Percentiles rank a stretch among this genome's conserved stretches.
These are phyloP conservation scores for Lecanicillium sp. DNA, from an alignment of 2,329 filamentous ascomycete species.

Conservation along the genomic window DNA sequence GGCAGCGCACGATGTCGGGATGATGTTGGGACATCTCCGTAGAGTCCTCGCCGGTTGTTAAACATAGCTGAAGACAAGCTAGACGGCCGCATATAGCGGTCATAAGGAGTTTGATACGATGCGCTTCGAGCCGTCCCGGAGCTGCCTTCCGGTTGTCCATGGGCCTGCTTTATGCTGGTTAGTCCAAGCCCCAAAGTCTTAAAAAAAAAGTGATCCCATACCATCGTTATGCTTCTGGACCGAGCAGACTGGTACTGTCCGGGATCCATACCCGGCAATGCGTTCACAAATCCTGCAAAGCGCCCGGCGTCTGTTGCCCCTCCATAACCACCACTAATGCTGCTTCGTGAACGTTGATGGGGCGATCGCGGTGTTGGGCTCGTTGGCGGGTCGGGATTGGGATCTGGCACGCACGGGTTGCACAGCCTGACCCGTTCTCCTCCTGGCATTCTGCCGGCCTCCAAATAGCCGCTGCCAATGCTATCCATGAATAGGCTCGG, in stretches of 20 bases:
- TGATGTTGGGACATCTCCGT: slow-evolving; percentile 23
- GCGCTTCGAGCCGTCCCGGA: slow-evolving; percentile 18
- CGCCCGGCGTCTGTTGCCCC: slow-evolving; percentile 19
- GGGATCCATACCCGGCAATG: slow-evolving; percentile 17
- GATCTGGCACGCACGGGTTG: slow-evolving; percentile 55
- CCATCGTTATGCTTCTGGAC: slow-evolving; percentile 41
- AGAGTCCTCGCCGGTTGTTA: slow-evolving; percentile 22
- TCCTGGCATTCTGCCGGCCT: slow-evolving; percentile 38
- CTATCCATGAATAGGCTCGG: slow-evolving; percentile 28
- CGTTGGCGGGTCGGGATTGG: slow-evolving; percentile 48
- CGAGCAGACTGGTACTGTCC: slow-evolving; percentile 24
- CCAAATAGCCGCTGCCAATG: slow-evolving; percentile 30
- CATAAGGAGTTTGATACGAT: slow-evolving; percentile 26
- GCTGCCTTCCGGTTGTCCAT: slow-evolving; percentile 13
- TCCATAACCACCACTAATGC: slow-evolving; percentile 24
- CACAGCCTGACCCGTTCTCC: slow-evolving; percentile 52
- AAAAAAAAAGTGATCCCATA: slow-evolving; percentile 14
- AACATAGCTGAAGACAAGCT: slow-evolving; percentile 21
- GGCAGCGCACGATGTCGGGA: slow-evolving; percentile 30
- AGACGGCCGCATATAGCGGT: slow-evolving; percentile 29
- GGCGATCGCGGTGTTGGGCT: slow-evolving; percentile 28
- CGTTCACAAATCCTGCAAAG: slow-evolving; percentile 8
- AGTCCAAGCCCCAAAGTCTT: background rate
- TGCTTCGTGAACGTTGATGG: slow-evolving; percentile 39
- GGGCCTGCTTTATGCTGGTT: slow-evolving; percentile 7